These are phyloP conservation scores for Collybia sp. DNA, from an alignment of 768 basidiomycete genomes.

Conservation along the genomic window DNA sequence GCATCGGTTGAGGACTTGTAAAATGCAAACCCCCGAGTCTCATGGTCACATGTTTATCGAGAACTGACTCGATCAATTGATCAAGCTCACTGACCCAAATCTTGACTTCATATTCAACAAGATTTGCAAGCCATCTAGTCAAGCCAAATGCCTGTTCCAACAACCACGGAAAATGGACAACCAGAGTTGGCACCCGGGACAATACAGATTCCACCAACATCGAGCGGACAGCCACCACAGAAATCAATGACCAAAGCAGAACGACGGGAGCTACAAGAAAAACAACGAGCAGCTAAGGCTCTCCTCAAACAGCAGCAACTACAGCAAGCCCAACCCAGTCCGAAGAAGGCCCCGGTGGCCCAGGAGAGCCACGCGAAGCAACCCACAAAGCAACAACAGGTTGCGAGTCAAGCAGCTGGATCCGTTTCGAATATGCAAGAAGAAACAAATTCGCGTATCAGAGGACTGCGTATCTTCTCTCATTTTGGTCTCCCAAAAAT, in stretches of 20 bases:
- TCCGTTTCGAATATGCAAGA: slow-evolving; percentile 13
- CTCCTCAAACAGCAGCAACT: slow-evolving; percentile 31
- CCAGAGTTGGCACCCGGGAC: background rate
- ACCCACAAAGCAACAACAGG: background rate
- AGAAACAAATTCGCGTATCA: slow-evolving; percentile 32
- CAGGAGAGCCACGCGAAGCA: background rate
- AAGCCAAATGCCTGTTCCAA: slow-evolving; percentile 27
- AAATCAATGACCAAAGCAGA: slow-evolving; percentile 80
- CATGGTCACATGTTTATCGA: background rate
- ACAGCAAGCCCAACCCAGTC: slow-evolving; percentile 1
- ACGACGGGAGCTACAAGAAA: slow-evolving; percentile 74
- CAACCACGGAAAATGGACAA: slow-evolving; percentile 3
- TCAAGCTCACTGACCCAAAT: slow-evolving; percentile 12
- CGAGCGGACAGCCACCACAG: slow-evolving; percentile 38
- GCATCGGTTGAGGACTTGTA: background rate
- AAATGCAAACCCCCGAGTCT: background rate
- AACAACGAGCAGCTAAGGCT: slow-evolving; percentile 73
- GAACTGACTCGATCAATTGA: background rate
- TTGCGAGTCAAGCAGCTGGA: background rate
- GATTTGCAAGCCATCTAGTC: background rate
- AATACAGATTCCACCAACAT: slow-evolving; percentile 1
- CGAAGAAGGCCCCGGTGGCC: background rate
- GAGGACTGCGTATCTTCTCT: slow-evolving; percentile 78
- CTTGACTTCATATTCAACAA: background rate
- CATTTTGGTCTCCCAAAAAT: slow-evolving; percentile 79